phyloP scores from a whole-genome alignment of 495 filamentous ascomycete species.

The Massariosphaeria phaeospora region DNA sequence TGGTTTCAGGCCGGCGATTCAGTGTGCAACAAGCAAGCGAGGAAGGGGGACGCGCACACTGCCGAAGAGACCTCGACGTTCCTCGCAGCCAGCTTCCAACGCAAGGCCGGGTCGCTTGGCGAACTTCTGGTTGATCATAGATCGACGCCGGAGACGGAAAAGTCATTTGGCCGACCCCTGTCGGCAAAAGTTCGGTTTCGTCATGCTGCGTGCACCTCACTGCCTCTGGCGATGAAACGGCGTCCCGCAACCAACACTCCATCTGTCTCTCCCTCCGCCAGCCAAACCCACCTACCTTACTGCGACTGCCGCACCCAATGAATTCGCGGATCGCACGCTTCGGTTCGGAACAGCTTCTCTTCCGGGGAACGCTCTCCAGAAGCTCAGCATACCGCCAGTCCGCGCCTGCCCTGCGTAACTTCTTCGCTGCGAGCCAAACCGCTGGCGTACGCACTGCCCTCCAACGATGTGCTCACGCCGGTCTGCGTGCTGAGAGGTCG shows the following conservation, averaged over 20 bases:
- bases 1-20: slow-evolving; percentile 22
- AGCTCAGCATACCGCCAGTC: neutral
- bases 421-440: slow-evolving; percentile 7
- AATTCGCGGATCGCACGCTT: slow-evolving; percentile 7
- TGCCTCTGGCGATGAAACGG: neutral
- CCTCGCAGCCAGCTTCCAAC: neutral
- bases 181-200: neutral
- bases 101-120: too few relatives aligned
- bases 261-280: neutral
- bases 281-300: neutral
- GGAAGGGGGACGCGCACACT: neutral
- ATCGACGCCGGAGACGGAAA: too few relatives aligned
- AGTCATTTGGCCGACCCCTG: too few relatives aligned
- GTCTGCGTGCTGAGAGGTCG: neutral
- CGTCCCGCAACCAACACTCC: slow-evolving; percentile 6
- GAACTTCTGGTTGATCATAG: too few relatives aligned
- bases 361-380: neutral
- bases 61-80: neutral
- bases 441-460: neutral
- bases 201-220: neutral
- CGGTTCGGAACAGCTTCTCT: slow-evolving; percentile 7
- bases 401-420: slow-evolving; percentile 8
- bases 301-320: slow-evolving; percentile 1
- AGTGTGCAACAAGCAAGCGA: neutral
- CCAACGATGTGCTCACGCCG: neutral